phyloP scores from a whole-genome alignment of 441 rosid species.

The Breynia disticha region DNA sequence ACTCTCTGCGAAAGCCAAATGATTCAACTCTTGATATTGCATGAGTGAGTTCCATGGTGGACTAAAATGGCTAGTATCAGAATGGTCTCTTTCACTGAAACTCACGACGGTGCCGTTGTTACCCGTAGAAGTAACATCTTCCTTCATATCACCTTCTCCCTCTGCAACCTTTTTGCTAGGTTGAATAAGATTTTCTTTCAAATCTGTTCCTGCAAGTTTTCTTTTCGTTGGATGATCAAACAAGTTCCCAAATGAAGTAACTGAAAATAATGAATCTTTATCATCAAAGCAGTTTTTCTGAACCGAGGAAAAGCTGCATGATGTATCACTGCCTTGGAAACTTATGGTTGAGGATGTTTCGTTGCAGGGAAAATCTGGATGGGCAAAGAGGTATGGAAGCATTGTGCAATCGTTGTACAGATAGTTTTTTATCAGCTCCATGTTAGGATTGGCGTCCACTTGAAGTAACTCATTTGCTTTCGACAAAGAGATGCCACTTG shows the following conservation, averaged over 20 bases:
- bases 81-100: slow-evolving; percentile 11
- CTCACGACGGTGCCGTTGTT: slow-evolving; percentile 6
- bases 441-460: slow-evolving; percentile 4
- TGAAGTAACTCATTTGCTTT: slow-evolving; percentile 14
- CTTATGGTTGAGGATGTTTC: slow-evolving; percentile 18
- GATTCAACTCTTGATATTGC: slow-evolving; percentile 21
- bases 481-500: slow-evolving; percentile 1
- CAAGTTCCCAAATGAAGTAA: slow-evolving; percentile 12
- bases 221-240: slow-evolving; percentile 21
- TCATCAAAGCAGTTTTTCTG: slow-evolving; percentile 1
- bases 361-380: slow-evolving; percentile 20
- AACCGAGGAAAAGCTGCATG: slow-evolving; percentile 2
- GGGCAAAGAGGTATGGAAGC: slow-evolving; percentile 28
- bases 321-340: slow-evolving; percentile 15
- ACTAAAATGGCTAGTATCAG: slow-evolving; percentile 14
- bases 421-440: slow-evolving; percentile 20
- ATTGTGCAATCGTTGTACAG: slow-evolving; percentile 33
- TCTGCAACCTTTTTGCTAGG: slow-evolving; percentile 11
- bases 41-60: slow-evolving; percentile 18
- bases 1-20: slow-evolving; percentile 15
- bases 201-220: slow-evolving; percentile 9
- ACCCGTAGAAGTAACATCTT: neutral
- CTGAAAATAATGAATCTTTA: slow-evolving; percentile 12
- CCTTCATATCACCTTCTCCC: neutral
- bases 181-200: slow-evolving; percentile 6